phyloP scores from a whole-genome alignment of 306 rosid species.

The Canavalia gladiata region DNA sequence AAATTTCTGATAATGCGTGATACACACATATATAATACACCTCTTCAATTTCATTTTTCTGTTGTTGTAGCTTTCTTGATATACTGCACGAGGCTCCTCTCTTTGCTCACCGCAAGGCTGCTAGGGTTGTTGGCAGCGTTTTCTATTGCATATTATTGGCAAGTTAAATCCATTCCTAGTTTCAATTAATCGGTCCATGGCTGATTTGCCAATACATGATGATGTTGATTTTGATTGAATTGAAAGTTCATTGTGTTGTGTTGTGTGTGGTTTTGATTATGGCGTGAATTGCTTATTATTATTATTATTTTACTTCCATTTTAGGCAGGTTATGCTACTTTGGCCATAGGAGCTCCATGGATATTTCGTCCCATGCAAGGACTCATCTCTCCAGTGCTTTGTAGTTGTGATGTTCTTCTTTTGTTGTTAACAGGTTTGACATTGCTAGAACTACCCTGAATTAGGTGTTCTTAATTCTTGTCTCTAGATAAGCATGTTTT shows the following conservation, averaged over 20 bases:
- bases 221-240: constrained; percentile 28
- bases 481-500: constrained; percentile 10
- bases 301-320: constrained; percentile 48
- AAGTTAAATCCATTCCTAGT: constrained; percentile 47
- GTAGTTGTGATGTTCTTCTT: constrained; percentile 87
- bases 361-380: constrained; percentile 64
- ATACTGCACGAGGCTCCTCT: constrained; percentile 96
- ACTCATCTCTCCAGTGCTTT: constrained; percentile 70
- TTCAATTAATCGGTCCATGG: not conserved
- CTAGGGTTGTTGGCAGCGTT: constrained; percentile 82
- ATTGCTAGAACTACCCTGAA: constrained; percentile 3
- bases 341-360: constrained; percentile 83
- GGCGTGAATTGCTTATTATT: constrained; percentile 15
- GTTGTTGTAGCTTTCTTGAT: constrained; percentile 74
- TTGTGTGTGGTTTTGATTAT: not conserved
- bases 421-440: constrained; percentile 79
- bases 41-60: not conserved
- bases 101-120: constrained; percentile 88
- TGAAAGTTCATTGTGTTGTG: not conserved
- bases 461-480: constrained; percentile 19
- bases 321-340: constrained; percentile 78
- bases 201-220: constrained; percentile 5
- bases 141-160: constrained; percentile 81
- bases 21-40: not conserved
- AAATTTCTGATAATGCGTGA: not conserved